Base-by-base conservation (phyloP, 768 basidiomycete species). In the Austroboletus eburneus region DNA sequence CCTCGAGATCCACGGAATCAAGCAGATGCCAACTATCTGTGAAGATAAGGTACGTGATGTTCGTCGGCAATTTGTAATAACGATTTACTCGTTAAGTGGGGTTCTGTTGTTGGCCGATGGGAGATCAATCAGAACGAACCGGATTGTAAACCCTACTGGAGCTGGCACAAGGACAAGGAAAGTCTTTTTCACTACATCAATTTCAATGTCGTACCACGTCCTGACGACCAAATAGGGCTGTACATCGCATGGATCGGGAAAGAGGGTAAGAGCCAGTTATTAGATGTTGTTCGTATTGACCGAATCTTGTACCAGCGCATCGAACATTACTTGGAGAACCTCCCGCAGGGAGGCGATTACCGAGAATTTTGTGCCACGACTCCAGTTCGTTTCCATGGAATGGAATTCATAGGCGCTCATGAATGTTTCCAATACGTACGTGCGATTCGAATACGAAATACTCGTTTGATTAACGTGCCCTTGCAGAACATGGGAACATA, bases 281-380 rank as follows among this genome's bases (percentile, higher is more conserved):
- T 12, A 34, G 23, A n/a, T 14, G 6, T 14, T 5, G 9, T 18
- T 48, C 5, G 1, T n/a, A 20, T 37, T 34, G 17, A 46, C n/a
- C 2, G 2, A 46, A n/a, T 9, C n/a, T 5, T 18, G 5, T 10
- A 24, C 20, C 27, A 69, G 68, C 63, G 52, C 21, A 62, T 67
- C 17, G 59, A 66, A 22, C 61, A 66, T 9, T 58, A 50, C 42
- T 41, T 69, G 9, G 56, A 59, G 18, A 58, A 60, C 14, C 50
- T 69, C 12, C 67, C 59, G 3, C 9, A 13, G 9, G 57, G 53
- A 17, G 53, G 57, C 4, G 58, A 66, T 24, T 67, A 64, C 67
- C 50, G 52, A 25, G 59, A 59, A 13, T 67, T 70, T 35, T 69
- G 65, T 24, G 65, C 65, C 4, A 65, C 68, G 3, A 69, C 67